These are phyloP conservation scores for Chrysanthemum makinoi DNA, from an alignment of 129 eudicot species.

Conservation along the genomic window DNA sequence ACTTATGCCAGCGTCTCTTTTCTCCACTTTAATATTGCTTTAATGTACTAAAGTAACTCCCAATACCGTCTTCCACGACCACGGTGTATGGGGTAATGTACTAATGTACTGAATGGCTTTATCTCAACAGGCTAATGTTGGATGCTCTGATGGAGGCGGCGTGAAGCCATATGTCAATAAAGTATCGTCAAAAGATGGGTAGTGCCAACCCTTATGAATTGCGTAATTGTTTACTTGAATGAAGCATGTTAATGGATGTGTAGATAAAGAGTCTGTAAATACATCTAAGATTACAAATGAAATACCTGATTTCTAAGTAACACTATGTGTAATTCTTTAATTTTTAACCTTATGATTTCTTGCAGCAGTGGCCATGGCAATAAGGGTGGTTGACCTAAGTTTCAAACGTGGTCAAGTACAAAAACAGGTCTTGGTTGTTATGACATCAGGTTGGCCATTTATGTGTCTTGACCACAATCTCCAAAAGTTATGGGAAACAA, in stretches of 20 bases:
- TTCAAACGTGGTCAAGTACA: constrained; percentile 67
- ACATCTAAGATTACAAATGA: neutral
- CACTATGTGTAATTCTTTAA: too few relatives aligned
- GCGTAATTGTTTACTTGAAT: neutral
- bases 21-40: too few relatives aligned
- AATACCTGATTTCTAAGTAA: too few relatives aligned
- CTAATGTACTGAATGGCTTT: constrained; percentile 1
- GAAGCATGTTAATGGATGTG: neutral
- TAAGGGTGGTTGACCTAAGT: constrained; percentile 74
- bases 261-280: neutral
- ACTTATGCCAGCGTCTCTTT: neutral
- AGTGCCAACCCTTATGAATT: too few relatives aligned
- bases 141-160: constrained; percentile 93
- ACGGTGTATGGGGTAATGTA: too few relatives aligned
- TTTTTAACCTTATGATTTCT: too few relatives aligned
- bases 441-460: constrained; percentile 94
- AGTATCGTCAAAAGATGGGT: neutral
- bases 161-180: constrained; percentile 45
- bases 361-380: constrained; percentile 99
- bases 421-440: constrained; percentile 93
- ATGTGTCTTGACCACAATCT: constrained; percentile 99
- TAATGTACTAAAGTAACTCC: too few relatives aligned
- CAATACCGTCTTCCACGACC: too few relatives aligned
- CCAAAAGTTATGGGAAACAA: constrained; percentile 85
- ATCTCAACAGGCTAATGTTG: constrained; percentile 67